Conservation (phyloP, 73 alveolate species). For the Tetrahymena borealis region DNA sequence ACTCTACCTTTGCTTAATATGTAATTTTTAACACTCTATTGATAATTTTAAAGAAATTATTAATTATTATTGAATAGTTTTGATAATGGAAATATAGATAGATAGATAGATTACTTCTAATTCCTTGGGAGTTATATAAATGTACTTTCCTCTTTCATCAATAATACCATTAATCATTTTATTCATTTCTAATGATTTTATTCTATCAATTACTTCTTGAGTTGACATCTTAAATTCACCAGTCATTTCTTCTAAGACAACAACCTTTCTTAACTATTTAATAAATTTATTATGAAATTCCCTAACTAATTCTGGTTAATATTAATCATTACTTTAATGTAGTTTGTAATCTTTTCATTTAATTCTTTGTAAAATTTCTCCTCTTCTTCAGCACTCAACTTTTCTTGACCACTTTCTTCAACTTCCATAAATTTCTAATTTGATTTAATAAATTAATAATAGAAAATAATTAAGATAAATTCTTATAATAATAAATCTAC, state of each 20-base stretch:
- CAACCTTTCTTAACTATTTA: constrained; percentile 63
- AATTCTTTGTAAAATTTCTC: constrained; percentile 40
- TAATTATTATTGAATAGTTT: not conserved
- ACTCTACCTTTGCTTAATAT: constrained; percentile 44
- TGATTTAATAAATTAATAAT: not conserved
- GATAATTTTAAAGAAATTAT: not conserved
- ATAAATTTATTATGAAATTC: not conserved
- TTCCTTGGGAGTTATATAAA: constrained; percentile 55
- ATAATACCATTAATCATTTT: constrained; percentile 59
- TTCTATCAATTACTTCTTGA: constrained; percentile 58
- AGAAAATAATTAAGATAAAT: not conserved
- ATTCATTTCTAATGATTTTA: constrained; percentile 37
- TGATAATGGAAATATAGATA: too few species aligned
- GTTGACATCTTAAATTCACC: constrained; percentile 49
- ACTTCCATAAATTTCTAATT: constrained; percentile 44
- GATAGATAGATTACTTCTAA: constrained; percentile 25
- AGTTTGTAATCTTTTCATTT: constrained; percentile 45
- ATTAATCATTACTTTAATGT: not conserved
- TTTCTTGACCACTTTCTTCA: constrained; percentile 51
- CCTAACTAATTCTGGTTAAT: not conserved
- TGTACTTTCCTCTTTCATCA: constrained; percentile 81
- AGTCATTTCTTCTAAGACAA: constrained; percentile 61
- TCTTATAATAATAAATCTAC: not conserved
- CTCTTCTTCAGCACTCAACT: constrained; percentile 44
- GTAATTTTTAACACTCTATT: constrained; percentile 38